Evolutionary conservation across 768 basidiomycete species (phyloP), one percentile per base, ranked within the genome.

Genomic region (Hericium erinaceus): DNA sequence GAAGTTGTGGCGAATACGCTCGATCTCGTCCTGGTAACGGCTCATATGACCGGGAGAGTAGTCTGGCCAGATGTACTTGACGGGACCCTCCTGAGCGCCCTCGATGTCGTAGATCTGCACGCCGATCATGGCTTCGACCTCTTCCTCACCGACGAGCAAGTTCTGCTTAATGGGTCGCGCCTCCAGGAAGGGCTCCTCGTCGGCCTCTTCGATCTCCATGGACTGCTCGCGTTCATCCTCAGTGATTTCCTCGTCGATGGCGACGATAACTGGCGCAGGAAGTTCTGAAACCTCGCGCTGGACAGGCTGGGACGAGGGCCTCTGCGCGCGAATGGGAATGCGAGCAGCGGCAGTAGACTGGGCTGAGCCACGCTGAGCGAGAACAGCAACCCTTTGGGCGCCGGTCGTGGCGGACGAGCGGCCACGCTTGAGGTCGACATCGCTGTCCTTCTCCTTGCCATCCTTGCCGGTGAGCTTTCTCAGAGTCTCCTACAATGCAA

Each of bases 321-420:
- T 66, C 52, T 63, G 66, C 8, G 58, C 63, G 57, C 60, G 63
- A 24, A 48, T 15, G 40, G 57, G 57, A 46, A 61, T 65, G 37
- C 57, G 46, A 18, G 64, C 60, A 26, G 64, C 54, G 20, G 61
- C 61, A 48, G 62, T 22, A 28, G 61, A 38, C 55, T 58, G 64
- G 22, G 61, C 63, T 26, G 60, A 53, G 39, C 59, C 13, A 24
- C 51, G 41, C 38, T 54, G 44, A 49, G 72, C 72, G 62, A 81
- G 83, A 82, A 86, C 74, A 58, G 88, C 85, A 22, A 88, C 74
- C 54, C 88, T 87, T 68, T 87, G 87, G 41, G 82, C 77, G 55
- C 70, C 74, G n/a, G 81, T 73, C 48, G 83, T 77, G 40, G 77
- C 79, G 39, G 81, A 81, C 39, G 80, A 82, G 48, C 87, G 82